Conservation (phyloP, 2,329 filamentous ascomycete species). For the Aspergillus sp. region DNA sequence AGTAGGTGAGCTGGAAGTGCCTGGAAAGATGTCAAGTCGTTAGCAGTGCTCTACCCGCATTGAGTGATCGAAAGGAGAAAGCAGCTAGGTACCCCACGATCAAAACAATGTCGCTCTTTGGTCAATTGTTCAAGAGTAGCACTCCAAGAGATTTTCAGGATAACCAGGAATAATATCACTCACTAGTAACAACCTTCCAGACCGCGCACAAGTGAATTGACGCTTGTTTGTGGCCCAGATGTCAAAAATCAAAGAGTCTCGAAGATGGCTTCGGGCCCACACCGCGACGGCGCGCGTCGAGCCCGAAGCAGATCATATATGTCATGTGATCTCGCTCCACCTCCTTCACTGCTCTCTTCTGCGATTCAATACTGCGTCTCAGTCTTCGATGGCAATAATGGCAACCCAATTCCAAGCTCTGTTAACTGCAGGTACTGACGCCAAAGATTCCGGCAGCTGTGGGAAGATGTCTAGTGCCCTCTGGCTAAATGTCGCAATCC, state of each 20-base stretch:
- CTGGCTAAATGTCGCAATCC: neutral
- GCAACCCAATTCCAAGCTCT: neutral
- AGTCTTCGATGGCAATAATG: too few relatives aligned
- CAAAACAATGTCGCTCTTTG: neutral
- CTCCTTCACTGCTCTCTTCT: neutral
- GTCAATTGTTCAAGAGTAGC: neutral
- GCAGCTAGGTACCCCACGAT: neutral
- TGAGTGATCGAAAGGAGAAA: neutral
- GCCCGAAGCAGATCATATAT: constrained; percentile 12
- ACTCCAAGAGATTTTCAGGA: too few relatives aligned
- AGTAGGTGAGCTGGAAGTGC: constrained; percentile 15
- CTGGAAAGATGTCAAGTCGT: constrained; percentile 10
- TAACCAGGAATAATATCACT: neutral
- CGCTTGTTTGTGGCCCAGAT: constrained; percentile 16
- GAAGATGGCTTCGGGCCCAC: neutral
- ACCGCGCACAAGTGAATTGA: neutral
- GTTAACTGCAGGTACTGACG: neutral
- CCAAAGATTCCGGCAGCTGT: neutral
- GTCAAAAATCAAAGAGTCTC: constrained; percentile 2
- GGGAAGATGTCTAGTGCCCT: neutral
- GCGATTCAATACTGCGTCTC: too few relatives aligned
- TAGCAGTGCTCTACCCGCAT: constrained; percentile 2
- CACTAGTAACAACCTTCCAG: neutral
- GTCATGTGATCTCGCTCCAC: constrained; percentile 5
- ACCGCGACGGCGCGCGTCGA: constrained; percentile 13